Base-by-base conservation (phyloP, 805 yeast species). In the Saturnispora halmiae region DNA sequence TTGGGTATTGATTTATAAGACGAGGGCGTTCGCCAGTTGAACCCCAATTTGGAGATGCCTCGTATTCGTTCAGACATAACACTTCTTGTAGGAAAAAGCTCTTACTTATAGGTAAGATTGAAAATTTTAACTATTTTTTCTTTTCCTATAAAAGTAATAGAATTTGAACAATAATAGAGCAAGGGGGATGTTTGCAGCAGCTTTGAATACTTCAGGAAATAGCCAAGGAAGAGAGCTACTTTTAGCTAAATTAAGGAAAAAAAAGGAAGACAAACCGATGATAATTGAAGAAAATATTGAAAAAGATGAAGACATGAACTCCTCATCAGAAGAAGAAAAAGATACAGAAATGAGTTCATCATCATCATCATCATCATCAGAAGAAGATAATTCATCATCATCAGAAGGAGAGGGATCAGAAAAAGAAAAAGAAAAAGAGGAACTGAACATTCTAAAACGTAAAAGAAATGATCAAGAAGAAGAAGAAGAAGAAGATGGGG, bases 321-420 rank as follows among this genome's bases (percentile, higher is more conserved):
- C 19, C 20, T 19, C 13, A 33, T 38, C 16, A 47, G 35, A 10
- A 31, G 30, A n/a, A 27, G 36, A 18, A 44, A 38, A 14, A 34
- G 36, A 34, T 42, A 18, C 10, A 9, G 47, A 45, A 20, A 43
- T 45, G 24, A 51, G 50, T 4, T 47, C 49, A 27, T 16, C 28
- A 9, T 46, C 43, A 10, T 43, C 49, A 35, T 49, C 20, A 6
- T 11, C n/a, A 7, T 31, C 24, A 15, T 24, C 30, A 25, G 54
- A 49, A 7, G 49, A 44, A n/a, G n/a, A n/a, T n/a, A n/a, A n/a
- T n/a, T n/a, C n/a, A 22, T 22, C 26, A 7, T 31, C 22, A 18
- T 20, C 13, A 31, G 19, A 33, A 14, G 27, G 19, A 48, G 19
- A 14, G 28, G 53, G 46, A 1, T 44, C 50, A 33, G 57, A 50